phyloP scores from a whole-genome alignment of 2,329 filamentous ascomycete species.

The Paracorniculantispora psalliotae region DNA sequence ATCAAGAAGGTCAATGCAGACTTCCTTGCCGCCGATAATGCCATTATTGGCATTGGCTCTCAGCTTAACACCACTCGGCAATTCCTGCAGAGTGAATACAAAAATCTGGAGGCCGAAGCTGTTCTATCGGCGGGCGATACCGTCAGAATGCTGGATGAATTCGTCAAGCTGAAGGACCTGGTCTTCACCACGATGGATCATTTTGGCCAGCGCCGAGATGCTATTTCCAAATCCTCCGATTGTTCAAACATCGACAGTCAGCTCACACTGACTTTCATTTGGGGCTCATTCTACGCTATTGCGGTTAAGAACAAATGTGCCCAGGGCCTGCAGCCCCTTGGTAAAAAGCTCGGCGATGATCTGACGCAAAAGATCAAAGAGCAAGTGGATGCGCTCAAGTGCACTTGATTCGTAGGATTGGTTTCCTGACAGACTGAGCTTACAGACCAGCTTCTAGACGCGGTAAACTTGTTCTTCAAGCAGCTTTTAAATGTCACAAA shows the following conservation, averaged over 20 bases:
- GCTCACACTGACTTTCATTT: neutral
- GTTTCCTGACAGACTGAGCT: too few relatives aligned
- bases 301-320: neutral
- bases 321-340: neutral
- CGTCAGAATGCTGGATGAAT: neutral
- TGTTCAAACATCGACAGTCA: neutral
- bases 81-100: neutral
- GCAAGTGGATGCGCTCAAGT: neutral
- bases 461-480: too few relatives aligned
- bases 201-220: neutral
- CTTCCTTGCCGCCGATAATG: neutral
- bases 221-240: neutral
- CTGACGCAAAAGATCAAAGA: neutral
- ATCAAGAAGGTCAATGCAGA: neutral
- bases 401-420: neutral
- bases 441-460: too few relatives aligned
- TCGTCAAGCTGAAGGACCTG: neutral
- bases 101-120: neutral
- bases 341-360: neutral
- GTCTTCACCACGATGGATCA: neutral
- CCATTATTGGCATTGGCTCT: neutral
- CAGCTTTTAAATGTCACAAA: too few relatives aligned
- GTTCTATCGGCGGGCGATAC: neutral
- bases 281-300: neutral
- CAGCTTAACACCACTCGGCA: neutral